These are phyloP conservation scores for Massarina eburnea DNA, from an alignment of 2,329 filamentous ascomycete genomes.

Conservation along the genomic window DNA sequence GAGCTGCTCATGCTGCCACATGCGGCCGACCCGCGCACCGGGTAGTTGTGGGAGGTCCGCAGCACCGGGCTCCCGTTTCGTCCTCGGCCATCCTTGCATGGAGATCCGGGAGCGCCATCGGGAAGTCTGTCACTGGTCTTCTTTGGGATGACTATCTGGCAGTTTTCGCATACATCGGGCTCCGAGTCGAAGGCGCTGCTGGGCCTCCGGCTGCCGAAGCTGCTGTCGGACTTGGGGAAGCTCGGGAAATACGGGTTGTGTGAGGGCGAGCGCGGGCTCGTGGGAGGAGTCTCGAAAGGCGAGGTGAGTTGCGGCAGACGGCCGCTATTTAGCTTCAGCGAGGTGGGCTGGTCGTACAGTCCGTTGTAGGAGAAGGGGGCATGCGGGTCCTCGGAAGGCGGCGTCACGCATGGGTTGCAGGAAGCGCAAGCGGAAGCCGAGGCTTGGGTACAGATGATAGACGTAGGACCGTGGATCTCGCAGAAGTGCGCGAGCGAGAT, in stretches of 20 bases:
- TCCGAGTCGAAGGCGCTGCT: conserved; percentile 48
- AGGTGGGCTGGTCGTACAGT: conserved; percentile 36
- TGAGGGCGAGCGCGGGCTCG: conserved; percentile 42
- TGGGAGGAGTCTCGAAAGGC: conserved; percentile 46
- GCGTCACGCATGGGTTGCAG: conserved; percentile 52
- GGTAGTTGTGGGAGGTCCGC: conserved; percentile 56
- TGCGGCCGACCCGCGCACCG: conserved; percentile 47
- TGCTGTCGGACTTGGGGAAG: conserved; percentile 32
- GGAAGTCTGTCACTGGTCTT: conserved; percentile 57
- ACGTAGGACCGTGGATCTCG: conserved; percentile 63
- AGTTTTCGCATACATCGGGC: conserved; percentile 59
- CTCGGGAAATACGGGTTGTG: conserved; percentile 55
- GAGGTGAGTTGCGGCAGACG: conserved; percentile 36
- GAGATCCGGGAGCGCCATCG: conserved; percentile 55
- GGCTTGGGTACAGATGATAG: conserved; percentile 63
- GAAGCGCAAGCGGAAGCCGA: conserved; percentile 56
- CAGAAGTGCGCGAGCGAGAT: conserved; percentile 65
- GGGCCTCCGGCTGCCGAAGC: conserved; percentile 33
- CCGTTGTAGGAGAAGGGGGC: conserved; percentile 35
- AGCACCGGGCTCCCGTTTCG: conserved; percentile 57
- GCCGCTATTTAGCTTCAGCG: conserved; percentile 33
- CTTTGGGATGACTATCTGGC: conserved; percentile 57
- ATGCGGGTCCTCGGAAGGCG: conserved; percentile 41
- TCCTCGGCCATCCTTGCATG: conserved; percentile 51
- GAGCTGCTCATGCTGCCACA: conserved; percentile 36